Base-by-base conservation (phyloP, 352 stramenopile species). In the Lagenidium sp. region DNA sequence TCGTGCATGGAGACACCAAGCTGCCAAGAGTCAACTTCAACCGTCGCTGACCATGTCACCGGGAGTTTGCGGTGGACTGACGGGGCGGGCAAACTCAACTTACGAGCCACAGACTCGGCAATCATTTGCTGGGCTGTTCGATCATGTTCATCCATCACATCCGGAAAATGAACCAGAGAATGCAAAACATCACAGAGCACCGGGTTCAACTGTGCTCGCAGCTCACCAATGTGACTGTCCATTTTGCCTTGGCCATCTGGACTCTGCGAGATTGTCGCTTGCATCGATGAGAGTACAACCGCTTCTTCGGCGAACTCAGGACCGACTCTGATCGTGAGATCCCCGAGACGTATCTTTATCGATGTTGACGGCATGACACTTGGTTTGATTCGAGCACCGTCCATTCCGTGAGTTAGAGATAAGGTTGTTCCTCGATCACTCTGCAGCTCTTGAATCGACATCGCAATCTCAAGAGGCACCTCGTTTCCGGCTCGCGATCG, bases 131-230 rank as follows among this genome's bases (percentile, higher is more conserved):
- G 11, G 4, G 43, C 41, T 4, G 16, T n/a, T 4, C 35, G 31
- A n/a, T 44, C 55, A 10, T 57, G 28, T 32, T 8, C 44, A 7
- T 57, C 47, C 4, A 57, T 21, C 1, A 41, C 15, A 19, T 62
- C 54, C 1, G 54, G 42, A 36, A 62, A 62, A 1, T 47, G 8
- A 0, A 53, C 38, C 22, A 62, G 25, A 4, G 54, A 62, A 16
- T 57, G 47, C 0, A 56, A 28, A 2, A 50, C 43, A 29, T 53
- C 44, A 22, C 47, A 62, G 6, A 53, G 12, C 10, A 12, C 20
- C 0, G 44, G 39, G 12, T 51, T 44, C 38, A 57, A 16, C 2
- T 43, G 43, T 0, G 57, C 26, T 10, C 40, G 6, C 1, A 56
- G 6, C 0, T 29, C 39, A 19, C 30, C 47, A 1, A 54, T 34